Base-by-base conservation (phyloP, 129 eudicot species). In the Centrapalus pauciflorus region DNA sequence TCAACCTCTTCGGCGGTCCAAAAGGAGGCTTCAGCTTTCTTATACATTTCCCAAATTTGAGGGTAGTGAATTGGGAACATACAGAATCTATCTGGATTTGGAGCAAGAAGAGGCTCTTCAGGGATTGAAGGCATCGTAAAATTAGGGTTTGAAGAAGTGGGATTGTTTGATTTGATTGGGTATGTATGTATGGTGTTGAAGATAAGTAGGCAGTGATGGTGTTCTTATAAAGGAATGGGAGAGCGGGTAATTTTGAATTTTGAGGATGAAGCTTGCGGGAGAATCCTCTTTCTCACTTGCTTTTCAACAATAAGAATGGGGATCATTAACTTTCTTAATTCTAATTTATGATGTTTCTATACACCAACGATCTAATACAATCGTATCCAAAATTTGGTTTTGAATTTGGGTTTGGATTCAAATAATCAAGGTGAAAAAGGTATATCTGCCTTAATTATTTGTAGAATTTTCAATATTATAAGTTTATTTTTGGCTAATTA, bases 1-100 rank as follows among this genome's bases (percentile, higher is more conserved):
- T 90, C 96, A 27, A 90, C 95, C 13, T 90, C 97, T 30, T 90
- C 95, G 5, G 93, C 97, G 0, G 97, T 91, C 96, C 97, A 91
- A 51, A 87, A 91, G 0, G 96, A 87, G 38, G 95, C 97, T 57
- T 82, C 86, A 52, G 96, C 98, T 48, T 91, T 87, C 77, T 87
- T 91, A 85, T 91, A 91, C 96, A 91, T 87, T 63, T 87, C 89
- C 98, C 98, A 91, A 14, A 91, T 81, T 48, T 87, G 85, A 0
- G 98, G 98, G 82, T 87, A 87, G 12, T 80, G 75, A 19, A 91
- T 83, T 16, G 98, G 98, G 72, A 91, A 91, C 98, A 91, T 91
- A 32, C 95, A 87, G 84, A 91, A 91, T 1, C 98, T 63, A 37
- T 91, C 95, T 0, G 96, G 91, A 80, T 83, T 92, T 2, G 94